Conservation (phyloP, 169 alveolate species). For the Perkinsus olseni region DNA sequence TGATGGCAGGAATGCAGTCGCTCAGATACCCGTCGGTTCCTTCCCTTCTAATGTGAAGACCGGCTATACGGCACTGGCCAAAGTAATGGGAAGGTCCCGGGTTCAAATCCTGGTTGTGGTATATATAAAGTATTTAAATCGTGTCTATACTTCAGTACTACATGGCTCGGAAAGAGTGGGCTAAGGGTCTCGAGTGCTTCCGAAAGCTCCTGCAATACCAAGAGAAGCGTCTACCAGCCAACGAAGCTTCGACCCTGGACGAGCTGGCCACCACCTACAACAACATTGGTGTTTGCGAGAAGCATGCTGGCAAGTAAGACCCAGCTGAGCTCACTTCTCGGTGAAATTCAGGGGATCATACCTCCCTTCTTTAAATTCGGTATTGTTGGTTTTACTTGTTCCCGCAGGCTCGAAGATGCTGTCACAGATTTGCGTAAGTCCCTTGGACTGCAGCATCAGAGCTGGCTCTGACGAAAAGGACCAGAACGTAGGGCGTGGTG, state of each 20-base stretch:
- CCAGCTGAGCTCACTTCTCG: no score
- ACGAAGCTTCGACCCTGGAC: background rate
- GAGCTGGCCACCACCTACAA: background rate
- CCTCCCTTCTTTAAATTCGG: no score
- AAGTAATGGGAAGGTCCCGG: background rate
- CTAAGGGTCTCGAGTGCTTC: background rate
- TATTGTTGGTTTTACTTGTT: background rate
- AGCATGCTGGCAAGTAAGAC: background rate
- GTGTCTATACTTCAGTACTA: background rate
- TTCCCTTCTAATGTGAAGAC: background rate
- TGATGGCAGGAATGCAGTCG: no score
- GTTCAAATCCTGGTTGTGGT: background rate
- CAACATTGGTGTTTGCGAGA: background rate
- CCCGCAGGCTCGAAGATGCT: background rate
- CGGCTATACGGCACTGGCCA: background rate
- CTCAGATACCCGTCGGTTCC: background rate
- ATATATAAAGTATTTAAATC: no score
- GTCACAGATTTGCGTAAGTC: background rate
- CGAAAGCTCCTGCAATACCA: background rate
- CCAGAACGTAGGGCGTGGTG: background rate
- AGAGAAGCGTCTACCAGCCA: background rate
- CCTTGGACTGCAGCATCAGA: background rate
- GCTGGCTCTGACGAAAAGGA: background rate
- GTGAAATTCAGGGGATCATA: no score
- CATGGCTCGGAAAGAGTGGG: background rate